Evolutionary conservation across 441 rosid species (phyloP).

Genomic region (Gossypium schwendimanii): DNA sequence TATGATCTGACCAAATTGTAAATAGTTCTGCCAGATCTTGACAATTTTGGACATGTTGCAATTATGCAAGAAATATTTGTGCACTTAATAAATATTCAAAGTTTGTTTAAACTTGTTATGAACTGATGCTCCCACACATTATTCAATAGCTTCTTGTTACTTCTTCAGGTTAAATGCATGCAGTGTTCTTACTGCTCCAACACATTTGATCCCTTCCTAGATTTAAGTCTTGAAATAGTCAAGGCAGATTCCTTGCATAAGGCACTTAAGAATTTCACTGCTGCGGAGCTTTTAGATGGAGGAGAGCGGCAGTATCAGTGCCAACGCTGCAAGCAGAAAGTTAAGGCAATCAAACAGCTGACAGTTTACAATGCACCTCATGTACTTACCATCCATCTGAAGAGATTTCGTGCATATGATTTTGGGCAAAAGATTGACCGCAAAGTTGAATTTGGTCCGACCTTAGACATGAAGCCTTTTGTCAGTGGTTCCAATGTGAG

Average conservation of each 20-base stretch:
- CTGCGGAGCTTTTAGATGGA: slow-evolving; percentile 74
- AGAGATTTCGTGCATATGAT: slow-evolving; percentile 73
- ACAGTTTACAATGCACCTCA: slow-evolving; percentile 80
- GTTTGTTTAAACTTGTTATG: background rate
- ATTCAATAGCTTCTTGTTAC: slow-evolving; percentile 8
- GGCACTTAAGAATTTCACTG: slow-evolving; percentile 70
- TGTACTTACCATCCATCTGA: slow-evolving; percentile 80
- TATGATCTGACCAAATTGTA: background rate
- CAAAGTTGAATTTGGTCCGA: slow-evolving; percentile 56
- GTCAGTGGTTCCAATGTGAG: slow-evolving; percentile 77
- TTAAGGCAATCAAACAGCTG: slow-evolving; percentile 71
- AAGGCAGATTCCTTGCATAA: slow-evolving; percentile 69
- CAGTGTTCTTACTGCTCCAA: slow-evolving; percentile 75
- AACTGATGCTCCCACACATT: background rate
- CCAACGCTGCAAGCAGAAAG: slow-evolving; percentile 82
- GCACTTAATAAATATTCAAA: background rate
- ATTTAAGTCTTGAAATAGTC: slow-evolving; percentile 77
- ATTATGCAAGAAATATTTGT: background rate
- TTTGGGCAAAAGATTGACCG: slow-evolving; percentile 68
- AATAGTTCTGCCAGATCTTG: background rate
- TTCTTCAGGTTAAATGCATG: slow-evolving; percentile 72
- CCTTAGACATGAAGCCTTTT: slow-evolving; percentile 76
- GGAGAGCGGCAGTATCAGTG: slow-evolving; percentile 88
- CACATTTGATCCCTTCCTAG: slow-evolving; percentile 84
- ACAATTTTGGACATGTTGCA: background rate